Evolutionary conservation across 176 grass and related monocot species (phyloP).

Genomic region (Juncus inflexus): DNA sequence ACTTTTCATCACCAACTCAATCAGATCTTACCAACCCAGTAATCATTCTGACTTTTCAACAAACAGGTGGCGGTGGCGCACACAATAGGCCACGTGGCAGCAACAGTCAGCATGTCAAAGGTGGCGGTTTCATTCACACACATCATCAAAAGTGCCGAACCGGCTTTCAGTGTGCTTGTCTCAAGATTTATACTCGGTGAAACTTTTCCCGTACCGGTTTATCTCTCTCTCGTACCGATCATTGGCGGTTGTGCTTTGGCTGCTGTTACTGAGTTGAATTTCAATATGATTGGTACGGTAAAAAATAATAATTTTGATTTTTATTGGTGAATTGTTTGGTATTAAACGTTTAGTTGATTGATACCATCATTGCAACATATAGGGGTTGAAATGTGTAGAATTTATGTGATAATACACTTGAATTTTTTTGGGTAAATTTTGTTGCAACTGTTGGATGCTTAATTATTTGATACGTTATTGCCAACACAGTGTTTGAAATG

Average conservation of each 20-base stretch:
- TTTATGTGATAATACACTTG: not conserved
- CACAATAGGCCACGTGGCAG: slow-evolving; percentile 88
- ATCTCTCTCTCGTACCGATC: slow-evolving; percentile 81
- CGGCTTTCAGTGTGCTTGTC: slow-evolving; percentile 91
- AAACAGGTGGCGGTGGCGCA: slow-evolving; percentile 83
- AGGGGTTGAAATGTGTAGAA: not conserved
- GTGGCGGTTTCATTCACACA: slow-evolving; percentile 96
- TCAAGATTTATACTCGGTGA: slow-evolving; percentile 76
- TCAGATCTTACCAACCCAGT: slow-evolving; percentile 2
- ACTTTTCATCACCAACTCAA: not conserved
- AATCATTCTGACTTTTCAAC: not conserved
- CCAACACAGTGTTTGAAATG: not conserved
- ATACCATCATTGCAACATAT: not conserved
- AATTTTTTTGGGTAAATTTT: not conserved
- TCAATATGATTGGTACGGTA: slow-evolving; percentile 82
- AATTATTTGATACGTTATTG: slow-evolving; percentile 6
- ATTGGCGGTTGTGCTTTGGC: slow-evolving; percentile 89
- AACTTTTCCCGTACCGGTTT: slow-evolving; percentile 65
- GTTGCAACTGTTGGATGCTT: not conserved
- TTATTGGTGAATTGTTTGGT: not conserved
- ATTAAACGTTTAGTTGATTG: no score
- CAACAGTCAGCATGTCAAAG: slow-evolving; percentile 93
- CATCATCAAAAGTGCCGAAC: slow-evolving; percentile 94
- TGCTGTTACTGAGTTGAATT: slow-evolving; percentile 81
- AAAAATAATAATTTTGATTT: slow-evolving; percentile 10